A percentile compares a stretch with the other conserved stretches of the same genome.
These are phyloP conservation scores for Seminavis robusta DNA, from an alignment of 108 stramenopile genomes.

Conservation along the genomic window DNA sequence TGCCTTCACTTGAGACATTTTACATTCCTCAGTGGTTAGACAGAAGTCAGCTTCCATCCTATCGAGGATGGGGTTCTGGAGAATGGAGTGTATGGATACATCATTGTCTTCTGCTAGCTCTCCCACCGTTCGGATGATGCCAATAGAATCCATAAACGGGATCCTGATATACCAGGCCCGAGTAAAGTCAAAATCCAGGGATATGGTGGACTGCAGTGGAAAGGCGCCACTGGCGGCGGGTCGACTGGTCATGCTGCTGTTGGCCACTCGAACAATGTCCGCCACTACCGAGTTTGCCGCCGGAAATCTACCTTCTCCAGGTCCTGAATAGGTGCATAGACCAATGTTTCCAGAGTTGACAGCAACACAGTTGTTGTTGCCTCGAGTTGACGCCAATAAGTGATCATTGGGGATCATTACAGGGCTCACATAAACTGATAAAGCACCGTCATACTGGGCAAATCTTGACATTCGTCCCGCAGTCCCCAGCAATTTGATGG, in stretches of 20 bases:
- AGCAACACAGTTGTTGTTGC: constrained; percentile 75
- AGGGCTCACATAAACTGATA: constrained; percentile 83
- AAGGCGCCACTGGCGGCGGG: constrained; percentile 17
- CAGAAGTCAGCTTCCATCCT: constrained; percentile 70
- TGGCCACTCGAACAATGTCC: constrained; percentile 81
- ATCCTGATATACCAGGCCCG: constrained; percentile 94
- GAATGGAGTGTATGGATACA: constrained; percentile 75
- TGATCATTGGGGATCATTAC: constrained; percentile 56
- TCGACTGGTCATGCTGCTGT: too few relatives aligned
- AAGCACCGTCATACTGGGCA: constrained; percentile 55
- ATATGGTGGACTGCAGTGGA: constrained; percentile 7
- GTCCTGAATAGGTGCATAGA: constrained; percentile 67
- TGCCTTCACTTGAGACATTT: constrained; percentile 42
- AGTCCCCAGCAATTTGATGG: constrained; percentile 91
- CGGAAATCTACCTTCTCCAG: constrained; percentile 92
- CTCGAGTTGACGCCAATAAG: constrained; percentile 59
- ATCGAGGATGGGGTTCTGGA: constrained; percentile 82
- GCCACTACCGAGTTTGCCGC: constrained; percentile 92
- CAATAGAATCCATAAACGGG: constrained; percentile 70
- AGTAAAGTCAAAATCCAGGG: too few relatives aligned
- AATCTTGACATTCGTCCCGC: constrained; percentile 58
- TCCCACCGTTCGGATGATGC: constrained; percentile 75
- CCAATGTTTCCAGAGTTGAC: constrained; percentile 75
- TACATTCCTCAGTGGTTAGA: constrained; percentile 75
- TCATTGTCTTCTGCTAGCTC: constrained; percentile 77